Percentiles rank a stretch among this genome's conserved stretches.
Conservation (phyloP, 2,329 filamentous ascomycete genomes). For the Hypoxylon sp. region DNA sequence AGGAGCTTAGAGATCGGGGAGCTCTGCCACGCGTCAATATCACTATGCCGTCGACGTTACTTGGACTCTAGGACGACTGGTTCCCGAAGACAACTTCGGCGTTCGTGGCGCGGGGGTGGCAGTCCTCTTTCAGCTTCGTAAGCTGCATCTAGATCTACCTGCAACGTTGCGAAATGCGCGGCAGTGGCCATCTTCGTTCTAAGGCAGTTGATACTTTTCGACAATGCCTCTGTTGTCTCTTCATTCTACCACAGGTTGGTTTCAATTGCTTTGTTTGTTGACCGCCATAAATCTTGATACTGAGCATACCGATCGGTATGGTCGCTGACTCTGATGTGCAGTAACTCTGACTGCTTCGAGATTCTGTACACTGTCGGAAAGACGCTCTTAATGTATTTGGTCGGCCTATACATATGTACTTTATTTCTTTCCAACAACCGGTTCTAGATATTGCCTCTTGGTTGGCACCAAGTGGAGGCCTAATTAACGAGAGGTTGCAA, state of each 20-base stretch:
- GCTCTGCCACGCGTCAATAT: not conserved
- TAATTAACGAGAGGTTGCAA: slow-evolving; percentile 9
- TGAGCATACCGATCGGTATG: not conserved
- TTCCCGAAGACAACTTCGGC: not conserved
- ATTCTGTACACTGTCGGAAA: not conserved
- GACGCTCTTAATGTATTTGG: not conserved
- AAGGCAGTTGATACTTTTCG: not conserved
- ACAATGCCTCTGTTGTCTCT: not conserved
- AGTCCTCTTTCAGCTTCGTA: not conserved
- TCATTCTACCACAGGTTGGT: not conserved
- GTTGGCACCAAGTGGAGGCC: not conserved
- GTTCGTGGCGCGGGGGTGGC: not conserved
- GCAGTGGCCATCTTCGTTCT: not conserved
- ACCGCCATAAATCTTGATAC: not conserved
- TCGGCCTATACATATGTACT: not conserved
- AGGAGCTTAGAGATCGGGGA: not conserved
- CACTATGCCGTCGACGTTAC: not conserved
- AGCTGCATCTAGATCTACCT: not conserved
- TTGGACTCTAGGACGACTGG: not conserved
- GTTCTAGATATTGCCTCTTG: not conserved
- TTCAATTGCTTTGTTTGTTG: not conserved
- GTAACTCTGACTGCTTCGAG: not conserved
- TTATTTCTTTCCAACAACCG: not conserved
- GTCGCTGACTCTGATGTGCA: not conserved
- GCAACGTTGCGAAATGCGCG: not conserved